phyloP scores from a whole-genome alignment of 1,139 yeast genomes.

The Insectozyma bohioensis region DNA sequence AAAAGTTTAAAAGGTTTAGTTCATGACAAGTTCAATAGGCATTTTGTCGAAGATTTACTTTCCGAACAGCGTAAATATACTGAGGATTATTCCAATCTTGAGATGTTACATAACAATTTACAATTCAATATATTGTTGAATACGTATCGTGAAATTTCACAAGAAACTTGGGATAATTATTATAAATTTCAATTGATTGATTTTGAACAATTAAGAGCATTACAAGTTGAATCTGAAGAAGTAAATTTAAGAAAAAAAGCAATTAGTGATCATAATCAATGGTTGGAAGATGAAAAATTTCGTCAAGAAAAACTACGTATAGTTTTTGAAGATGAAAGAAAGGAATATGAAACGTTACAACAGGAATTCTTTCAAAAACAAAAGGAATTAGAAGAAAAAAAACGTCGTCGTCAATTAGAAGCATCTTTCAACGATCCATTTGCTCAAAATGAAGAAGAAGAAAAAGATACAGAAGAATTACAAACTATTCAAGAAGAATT shows the following conservation, averaged over 20 bases:
- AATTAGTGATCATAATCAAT: conserved; percentile 15
- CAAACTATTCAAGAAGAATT: conserved; percentile 8
- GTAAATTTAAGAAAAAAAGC: conserved; percentile 11
- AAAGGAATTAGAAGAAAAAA: conserved; percentile 14
- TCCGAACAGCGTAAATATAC: conserved; percentile 31
- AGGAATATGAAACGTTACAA: conserved; percentile 17
- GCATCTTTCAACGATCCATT: conserved; percentile 20
- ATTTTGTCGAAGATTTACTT: conserved; percentile 31
- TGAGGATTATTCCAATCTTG: conserved; percentile 42
- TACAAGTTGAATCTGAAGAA: conserved; percentile 19
- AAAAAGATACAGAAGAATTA: conserved; percentile 3
- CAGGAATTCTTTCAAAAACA: conserved; percentile 13
- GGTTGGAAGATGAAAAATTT: conserved; percentile 19
- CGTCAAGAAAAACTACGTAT: conserved; percentile 20
- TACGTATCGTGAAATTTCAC: conserved; percentile 41
- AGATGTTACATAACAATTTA: conserved; percentile 44
- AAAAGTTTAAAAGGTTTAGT: conserved; percentile 39
- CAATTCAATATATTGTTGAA: conserved; percentile 44
- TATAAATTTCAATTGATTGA: conserved; percentile 40
- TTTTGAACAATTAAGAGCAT: conserved; percentile 36
- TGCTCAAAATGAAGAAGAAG: conserved; percentile 11
- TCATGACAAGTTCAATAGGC: conserved; percentile 34
- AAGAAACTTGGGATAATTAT: conserved; percentile 42
- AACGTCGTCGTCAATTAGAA: conserved; percentile 15
- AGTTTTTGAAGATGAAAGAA: conserved; percentile 13